Conservation (phyloP, 306 rosid species). For the Cajanus cajan region DNA sequence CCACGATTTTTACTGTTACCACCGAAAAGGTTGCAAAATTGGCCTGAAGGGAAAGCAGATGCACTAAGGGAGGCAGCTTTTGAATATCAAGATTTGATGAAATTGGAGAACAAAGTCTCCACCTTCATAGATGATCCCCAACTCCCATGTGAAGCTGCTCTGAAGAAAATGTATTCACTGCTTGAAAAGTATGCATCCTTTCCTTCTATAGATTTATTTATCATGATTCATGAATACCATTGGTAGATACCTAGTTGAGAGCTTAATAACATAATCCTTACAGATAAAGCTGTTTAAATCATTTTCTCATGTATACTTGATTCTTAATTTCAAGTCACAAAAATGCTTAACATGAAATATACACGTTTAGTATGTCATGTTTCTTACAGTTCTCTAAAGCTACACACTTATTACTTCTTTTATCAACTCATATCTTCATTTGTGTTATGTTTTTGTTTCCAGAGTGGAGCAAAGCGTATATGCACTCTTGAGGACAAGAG, state of each 20-base stretch:
- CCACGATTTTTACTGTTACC: too few species aligned
- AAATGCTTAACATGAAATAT: neutral
- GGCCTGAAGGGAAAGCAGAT: constrained; percentile 99
- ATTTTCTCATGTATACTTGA: neutral
- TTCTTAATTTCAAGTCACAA: neutral
- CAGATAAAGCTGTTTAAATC: neutral
- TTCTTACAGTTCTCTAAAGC: neutral
- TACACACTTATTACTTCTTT: neutral
- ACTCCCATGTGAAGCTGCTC: constrained; percentile 77
- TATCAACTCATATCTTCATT: neutral
- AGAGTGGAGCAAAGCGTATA: constrained; percentile 94
- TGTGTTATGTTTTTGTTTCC: constrained; percentile 22
- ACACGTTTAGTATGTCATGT: neutral
- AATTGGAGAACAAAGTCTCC: constrained; percentile 80
- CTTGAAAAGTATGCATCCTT: constrained; percentile 77
- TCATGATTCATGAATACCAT: constrained; percentile 20
- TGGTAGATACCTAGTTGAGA: neutral
- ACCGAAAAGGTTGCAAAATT: too few species aligned
- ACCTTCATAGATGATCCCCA: constrained; percentile 83
- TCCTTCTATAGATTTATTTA: constrained; percentile 23
- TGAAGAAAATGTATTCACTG: constrained; percentile 96
- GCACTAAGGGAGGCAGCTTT: constrained; percentile 98
- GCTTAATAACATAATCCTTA: neutral
- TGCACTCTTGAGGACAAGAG: constrained; percentile 81
- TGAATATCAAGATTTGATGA: constrained; percentile 89